Base-by-base conservation (phyloP, 2,329 filamentous ascomycete species). In the Sporothrix inflata region DNA sequence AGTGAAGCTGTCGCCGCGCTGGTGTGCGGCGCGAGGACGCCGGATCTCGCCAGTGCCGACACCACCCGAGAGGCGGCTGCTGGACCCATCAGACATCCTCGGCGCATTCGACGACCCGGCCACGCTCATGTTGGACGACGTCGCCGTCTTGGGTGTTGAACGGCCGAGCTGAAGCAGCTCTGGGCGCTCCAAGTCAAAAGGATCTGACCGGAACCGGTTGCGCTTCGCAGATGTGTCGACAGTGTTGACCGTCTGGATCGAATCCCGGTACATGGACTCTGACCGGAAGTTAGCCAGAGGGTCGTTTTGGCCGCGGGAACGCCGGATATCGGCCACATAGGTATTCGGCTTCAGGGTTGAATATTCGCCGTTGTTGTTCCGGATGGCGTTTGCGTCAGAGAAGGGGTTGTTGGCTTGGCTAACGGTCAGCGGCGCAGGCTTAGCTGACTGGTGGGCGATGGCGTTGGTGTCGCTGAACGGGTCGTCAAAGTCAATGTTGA, bases 151-250 rank as follows among this genome's bases (percentile, higher is more conserved):
- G 24, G 40, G 70, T 9, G 49, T 34, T 12, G 47, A 77, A 63
- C 76, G 76, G 19, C 77, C 76, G 42, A 78, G 76, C 60, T 76
- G 76, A 3, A 84, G 80, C 7, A 86, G 79, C 76, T 87, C 83
- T 45, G 86, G 83, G 57, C 83, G 79, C 77, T 91, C 89, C n/a
- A 91, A 82, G 75, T 91, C 89, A 76, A 91, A 91, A 1, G 88
- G 89, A 75, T 91, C 88, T 1, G 88, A 90, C 60, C 88, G 86
- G 78, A 89, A 88, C 76, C 88, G 88, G 76, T 85, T 86, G 71
- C 74, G 74, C 7, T 74, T 73, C 0, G 72, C 72, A 19, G 82
- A 80, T 6, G 81, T 83, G 60, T 82, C 83, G 60, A 85, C 82
- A 19, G 73, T 77, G 68, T 77, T 76, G 61, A 82, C 76, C n/a